These are phyloP conservation scores for Paramecium sonneborni DNA, from an alignment of 73 alveolate species.

Conservation along the genomic window DNA sequence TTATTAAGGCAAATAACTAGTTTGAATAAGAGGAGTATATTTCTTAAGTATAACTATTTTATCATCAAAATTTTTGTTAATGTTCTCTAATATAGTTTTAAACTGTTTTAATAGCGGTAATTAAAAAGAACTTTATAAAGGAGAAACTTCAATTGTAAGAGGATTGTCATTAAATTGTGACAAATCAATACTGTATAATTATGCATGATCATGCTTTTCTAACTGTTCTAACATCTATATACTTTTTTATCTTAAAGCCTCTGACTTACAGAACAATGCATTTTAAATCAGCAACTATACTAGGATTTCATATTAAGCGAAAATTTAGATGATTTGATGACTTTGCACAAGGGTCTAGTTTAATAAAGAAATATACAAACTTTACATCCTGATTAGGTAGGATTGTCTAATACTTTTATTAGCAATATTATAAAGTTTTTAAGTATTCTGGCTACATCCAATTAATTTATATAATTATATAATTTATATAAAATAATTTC, in stretches of 20 bases:
- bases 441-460: background rate
- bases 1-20: background rate
- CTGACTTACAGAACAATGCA: conserved; percentile 26
- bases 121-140: background rate
- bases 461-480: background rate
- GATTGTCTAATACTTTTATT: conserved; percentile 1
- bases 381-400: conserved; percentile 30
- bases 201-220: conserved; percentile 1
- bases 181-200: background rate
- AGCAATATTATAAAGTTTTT: conserved; percentile 1
- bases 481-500: background rate
- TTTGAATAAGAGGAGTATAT: background rate
- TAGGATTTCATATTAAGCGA: conserved; percentile 7
- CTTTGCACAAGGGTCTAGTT: background rate
- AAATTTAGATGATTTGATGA: conserved; percentile 3
- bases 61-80: background rate
- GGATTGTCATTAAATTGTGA: background rate
- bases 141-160: background rate
- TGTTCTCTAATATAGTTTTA: background rate
- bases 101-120: background rate
- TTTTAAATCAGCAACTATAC: background rate
- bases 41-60: conserved; percentile 1
- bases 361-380: background rate
- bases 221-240: background rate
- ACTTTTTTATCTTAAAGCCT: background rate